Evolutionary conservation across 208 protist species (phyloP).

Genomic region (Trypanosoma boissoni): DNA sequence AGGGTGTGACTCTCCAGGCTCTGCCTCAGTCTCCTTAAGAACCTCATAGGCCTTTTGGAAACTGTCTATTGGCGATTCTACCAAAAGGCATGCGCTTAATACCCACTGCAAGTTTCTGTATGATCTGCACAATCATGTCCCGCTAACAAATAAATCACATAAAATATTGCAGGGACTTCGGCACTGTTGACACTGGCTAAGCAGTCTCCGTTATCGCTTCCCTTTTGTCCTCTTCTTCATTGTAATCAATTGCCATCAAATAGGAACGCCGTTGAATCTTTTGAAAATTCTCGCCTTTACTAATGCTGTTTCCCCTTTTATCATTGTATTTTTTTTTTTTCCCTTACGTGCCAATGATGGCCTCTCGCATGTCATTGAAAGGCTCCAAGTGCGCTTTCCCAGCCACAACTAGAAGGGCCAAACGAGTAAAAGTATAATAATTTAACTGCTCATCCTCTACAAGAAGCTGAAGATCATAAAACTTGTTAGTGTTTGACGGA

Average conservation of each 20-base stretch:
- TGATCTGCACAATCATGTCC: conserved; percentile 52
- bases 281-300: conserved; percentile 32
- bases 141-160: conserved; percentile 64
- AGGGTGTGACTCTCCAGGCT: conserved; percentile 48
- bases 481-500: conserved; percentile 81
- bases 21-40: conserved; percentile 54
- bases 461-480: conserved; percentile 84
- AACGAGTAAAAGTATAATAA: conserved; percentile 72
- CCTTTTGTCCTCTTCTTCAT: conserved; percentile 21
- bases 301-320: conserved; percentile 69
- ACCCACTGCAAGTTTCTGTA: conserved; percentile 78
- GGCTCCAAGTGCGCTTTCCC: conserved; percentile 50
- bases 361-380: conserved; percentile 23
- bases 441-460: conserved; percentile 36
- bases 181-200: conserved; percentile 36
- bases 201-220: conserved; percentile 11
- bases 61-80: conserved; percentile 77
- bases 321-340: conserved; percentile 47
- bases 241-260: conserved; percentile 83
- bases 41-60: conserved; percentile 47
- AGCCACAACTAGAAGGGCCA: conserved; percentile 70
- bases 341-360: conserved; percentile 36
- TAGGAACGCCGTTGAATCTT: conserved; percentile 63
- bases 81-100: conserved; percentile 78
- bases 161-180: conserved; percentile 38